Percentiles rank a stretch among this genome's conserved stretches.
phyloP scores from a whole-genome alignment of 2,329 filamentous ascomycete genomes.

The Coniochaeta sp. region DNA sequence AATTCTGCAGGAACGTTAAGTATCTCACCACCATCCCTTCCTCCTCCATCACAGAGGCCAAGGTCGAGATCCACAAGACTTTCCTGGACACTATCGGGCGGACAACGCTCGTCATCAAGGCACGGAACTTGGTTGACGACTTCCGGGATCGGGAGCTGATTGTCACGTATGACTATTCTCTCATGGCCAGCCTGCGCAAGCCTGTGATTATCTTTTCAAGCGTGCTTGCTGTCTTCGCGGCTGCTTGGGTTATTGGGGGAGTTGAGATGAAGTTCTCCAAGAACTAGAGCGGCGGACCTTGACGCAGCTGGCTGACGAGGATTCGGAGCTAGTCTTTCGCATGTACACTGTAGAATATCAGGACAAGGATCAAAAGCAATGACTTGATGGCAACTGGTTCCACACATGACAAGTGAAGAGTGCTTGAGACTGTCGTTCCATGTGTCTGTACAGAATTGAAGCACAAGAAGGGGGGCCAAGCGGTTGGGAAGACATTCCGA shows the following conservation, averaged over 20 bases:
- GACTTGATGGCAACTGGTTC: neutral
- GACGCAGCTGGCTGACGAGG: conserved; percentile 13
- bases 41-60: conserved; percentile 50
- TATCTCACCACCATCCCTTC: conserved; percentile 66
- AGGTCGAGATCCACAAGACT: conserved; percentile 64
- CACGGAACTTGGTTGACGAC: conserved; percentile 85
- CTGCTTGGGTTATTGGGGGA: conserved; percentile 67
- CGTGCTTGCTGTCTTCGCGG: conserved; percentile 64
- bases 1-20: conserved; percentile 64
- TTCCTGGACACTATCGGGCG: conserved; percentile 92
- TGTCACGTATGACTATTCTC: conserved; percentile 81
- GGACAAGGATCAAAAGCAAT: conserved; percentile 1
- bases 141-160: conserved; percentile 75
- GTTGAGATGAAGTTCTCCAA: conserved; percentile 71
- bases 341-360: conserved; percentile 1
- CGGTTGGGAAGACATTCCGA: neutral
- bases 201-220: conserved; percentile 74
- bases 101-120: conserved; percentile 71
- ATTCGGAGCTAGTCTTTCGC: conserved; percentile 17
- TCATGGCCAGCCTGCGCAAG: conserved; percentile 71
- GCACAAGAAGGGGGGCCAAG: neutral
- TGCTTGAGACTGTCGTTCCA: neutral
- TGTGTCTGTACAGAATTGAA: neutral
- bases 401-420: neutral
- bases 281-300: conserved; percentile 18